These are phyloP conservation scores for Aspergillus novofumigatus DNA, from an alignment of 2,329 filamentous ascomycete species.

Conservation along the genomic window DNA sequence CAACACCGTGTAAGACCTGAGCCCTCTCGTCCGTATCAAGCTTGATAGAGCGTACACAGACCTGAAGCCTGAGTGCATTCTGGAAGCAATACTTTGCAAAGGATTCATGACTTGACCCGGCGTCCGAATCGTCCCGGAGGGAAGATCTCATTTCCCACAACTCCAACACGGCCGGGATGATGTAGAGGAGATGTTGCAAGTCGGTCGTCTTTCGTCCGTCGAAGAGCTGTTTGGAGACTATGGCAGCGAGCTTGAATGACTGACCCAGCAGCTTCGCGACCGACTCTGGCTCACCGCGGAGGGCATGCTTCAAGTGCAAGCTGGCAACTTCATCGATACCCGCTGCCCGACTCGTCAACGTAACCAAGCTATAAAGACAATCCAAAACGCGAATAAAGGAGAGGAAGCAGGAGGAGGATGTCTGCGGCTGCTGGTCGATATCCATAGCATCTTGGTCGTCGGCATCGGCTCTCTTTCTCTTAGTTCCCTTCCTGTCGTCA, in stretches of 20 bases:
- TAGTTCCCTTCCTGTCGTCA: constrained; percentile 28
- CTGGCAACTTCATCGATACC: constrained; percentile 29
- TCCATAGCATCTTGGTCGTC: constrained; percentile 27
- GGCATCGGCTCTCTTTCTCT: constrained; percentile 34
- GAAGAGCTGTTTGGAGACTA: constrained; percentile 27
- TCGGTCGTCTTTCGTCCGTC: constrained; percentile 27
- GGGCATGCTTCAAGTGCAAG: constrained; percentile 38
- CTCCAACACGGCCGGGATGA: constrained; percentile 31
- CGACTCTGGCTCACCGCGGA: constrained; percentile 33
- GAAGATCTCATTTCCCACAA: constrained; percentile 37
- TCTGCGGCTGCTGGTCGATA: constrained; percentile 27
- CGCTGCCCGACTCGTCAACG: constrained; percentile 22
- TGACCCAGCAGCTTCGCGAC: constrained; percentile 34
- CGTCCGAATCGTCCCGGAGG: constrained; percentile 29
- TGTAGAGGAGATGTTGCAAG: constrained; percentile 31
- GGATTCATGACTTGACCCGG: constrained; percentile 32
- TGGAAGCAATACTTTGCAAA: constrained; percentile 34
- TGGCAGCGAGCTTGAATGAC: constrained; percentile 30
- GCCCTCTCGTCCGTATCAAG: constrained; percentile 30
- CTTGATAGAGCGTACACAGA: constrained; percentile 22
- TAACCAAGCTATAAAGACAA: constrained; percentile 31
- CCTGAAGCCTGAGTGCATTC: constrained; percentile 31
- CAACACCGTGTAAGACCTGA: constrained; percentile 30
- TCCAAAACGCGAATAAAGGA: constrained; percentile 32
- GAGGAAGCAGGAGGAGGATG: constrained; percentile 28